Percentiles rank a stretch among this genome's conserved stretches.
These are phyloP conservation scores for Ascochyta rabiei DNA, from an alignment of 2,329 filamentous ascomycete genomes.

Conservation along the genomic window DNA sequence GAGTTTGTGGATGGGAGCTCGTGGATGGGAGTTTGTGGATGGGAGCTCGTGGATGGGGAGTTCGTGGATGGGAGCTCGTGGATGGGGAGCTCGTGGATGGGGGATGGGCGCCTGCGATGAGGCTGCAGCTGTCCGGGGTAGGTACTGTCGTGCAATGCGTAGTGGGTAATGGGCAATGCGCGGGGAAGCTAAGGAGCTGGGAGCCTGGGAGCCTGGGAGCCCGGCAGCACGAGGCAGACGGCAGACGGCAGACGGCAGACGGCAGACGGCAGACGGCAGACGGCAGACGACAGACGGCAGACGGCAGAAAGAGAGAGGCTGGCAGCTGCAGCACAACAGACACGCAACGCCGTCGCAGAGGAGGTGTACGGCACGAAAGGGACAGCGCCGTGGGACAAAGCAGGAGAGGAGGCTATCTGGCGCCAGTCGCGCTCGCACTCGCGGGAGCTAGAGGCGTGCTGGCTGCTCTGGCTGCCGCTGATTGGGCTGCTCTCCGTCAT, in stretches of 20 bases:
- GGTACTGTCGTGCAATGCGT: slow-evolving; percentile 30
- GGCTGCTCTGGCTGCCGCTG: slow-evolving; percentile 15
- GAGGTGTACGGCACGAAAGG: no score
- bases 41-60: slow-evolving; percentile 28
- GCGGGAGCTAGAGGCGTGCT: slow-evolving; percentile 13
- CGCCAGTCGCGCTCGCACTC: not conserved
- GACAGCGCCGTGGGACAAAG: not conserved
- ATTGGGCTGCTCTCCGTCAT: slow-evolving; percentile 20
- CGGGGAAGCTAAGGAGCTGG: slow-evolving; percentile 30
- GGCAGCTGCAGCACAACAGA: slow-evolving; percentile 22
- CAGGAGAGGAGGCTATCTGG: not conserved
- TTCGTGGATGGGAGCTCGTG: slow-evolving; percentile 23
- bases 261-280: slow-evolving; percentile 18
- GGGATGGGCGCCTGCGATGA: slow-evolving; percentile 34
- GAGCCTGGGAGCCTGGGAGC: slow-evolving; percentile 8
- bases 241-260: not conserved
- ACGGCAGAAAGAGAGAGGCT: slow-evolving; percentile 29
- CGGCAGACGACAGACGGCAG: not conserved
- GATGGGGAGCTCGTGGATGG: slow-evolving; percentile 26
- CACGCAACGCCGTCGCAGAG: no score
- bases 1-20: slow-evolving; percentile 10
- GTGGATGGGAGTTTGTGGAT: slow-evolving; percentile 25
- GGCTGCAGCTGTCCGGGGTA: slow-evolving; percentile 37
- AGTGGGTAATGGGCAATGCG: slow-evolving; percentile 3
- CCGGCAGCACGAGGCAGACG: no score